These are phyloP conservation scores for Talaromyces sp. DNA, from an alignment of 2,329 filamentous ascomycete genomes.

Conservation along the genomic window DNA sequence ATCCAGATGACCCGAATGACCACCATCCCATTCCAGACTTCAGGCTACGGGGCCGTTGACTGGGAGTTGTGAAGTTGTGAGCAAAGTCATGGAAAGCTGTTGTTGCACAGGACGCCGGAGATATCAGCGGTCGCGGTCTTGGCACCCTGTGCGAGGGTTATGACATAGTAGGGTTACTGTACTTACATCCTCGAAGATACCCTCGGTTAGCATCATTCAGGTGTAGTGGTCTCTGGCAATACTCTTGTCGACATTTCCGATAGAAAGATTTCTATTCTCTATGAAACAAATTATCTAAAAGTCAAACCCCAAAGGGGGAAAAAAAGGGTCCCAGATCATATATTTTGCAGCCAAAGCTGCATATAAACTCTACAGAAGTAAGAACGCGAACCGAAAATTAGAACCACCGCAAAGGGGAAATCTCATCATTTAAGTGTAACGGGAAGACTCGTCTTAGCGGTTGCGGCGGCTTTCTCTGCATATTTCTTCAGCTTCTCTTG, in stretches of 20 bases:
- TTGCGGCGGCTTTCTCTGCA: slow-evolving; percentile 61
- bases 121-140: not conserved
- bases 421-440: slow-evolving; percentile 45
- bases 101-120: not conserved
- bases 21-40: slow-evolving; percentile 36
- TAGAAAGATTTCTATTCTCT: slow-evolving; percentile 2
- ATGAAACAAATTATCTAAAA: not conserved
- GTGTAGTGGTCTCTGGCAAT: not conserved
- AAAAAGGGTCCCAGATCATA: not conserved
- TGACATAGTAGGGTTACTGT: not conserved
- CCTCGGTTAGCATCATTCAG: not conserved
- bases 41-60: not conserved
- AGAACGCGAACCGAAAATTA: slow-evolving; percentile 13
- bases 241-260: not conserved
- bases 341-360: not conserved
- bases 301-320: not conserved
- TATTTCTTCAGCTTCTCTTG: slow-evolving; percentile 67
- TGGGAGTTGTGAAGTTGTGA: not conserved
- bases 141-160: not conserved
- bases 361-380: slow-evolving; percentile 11
- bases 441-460: slow-evolving; percentile 54
- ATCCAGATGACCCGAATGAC: slow-evolving; percentile 46
- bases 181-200: too few species aligned
- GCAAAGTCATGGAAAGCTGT: not conserved
- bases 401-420: slow-evolving; percentile 15